These are phyloP conservation scores for Gelatoporia subvermispora DNA, from an alignment of 768 basidiomycete genomes.

Conservation along the genomic window DNA sequence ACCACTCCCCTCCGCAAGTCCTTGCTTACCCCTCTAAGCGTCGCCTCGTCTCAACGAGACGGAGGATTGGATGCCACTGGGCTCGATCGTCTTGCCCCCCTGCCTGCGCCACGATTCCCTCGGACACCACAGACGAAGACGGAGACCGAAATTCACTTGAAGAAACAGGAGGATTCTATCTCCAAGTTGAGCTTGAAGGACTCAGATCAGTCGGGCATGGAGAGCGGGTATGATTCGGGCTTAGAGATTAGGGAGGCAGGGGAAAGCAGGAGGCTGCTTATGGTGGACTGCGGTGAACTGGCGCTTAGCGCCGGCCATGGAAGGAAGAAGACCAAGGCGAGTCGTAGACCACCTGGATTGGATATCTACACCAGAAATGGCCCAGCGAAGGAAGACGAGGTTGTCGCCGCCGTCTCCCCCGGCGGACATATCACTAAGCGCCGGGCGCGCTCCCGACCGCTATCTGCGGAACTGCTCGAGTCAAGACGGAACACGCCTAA, in stretches of 20 bases:
- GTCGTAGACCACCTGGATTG: constrained; percentile 14
- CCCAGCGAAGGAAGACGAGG: constrained; percentile 19
- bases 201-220: constrained; percentile 41
- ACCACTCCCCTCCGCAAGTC: constrained; percentile 54
- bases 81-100: constrained; percentile 52
- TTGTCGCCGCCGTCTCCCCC: constrained; percentile 48
- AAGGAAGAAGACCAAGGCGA: constrained; percentile 1
- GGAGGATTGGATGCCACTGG: constrained; percentile 8
- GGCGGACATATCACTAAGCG: constrained; percentile 74
- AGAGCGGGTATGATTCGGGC: constrained; percentile 48
- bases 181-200: constrained; percentile 59
- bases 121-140: constrained; percentile 50
- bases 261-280: constrained; percentile 10
- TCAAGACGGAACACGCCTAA: constrained; percentile 35
- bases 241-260: constrained; percentile 45
- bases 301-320: neutral
- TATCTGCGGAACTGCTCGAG: constrained; percentile 62
- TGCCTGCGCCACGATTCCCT: constrained; percentile 47
- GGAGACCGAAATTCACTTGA: constrained; percentile 45
- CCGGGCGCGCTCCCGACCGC: constrained; percentile 66
- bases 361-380: constrained; percentile 13
- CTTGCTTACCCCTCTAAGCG: constrained; percentile 33
- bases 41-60: constrained; percentile 24
- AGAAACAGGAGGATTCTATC: constrained; percentile 59
- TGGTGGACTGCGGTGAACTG: constrained; percentile 8